Evolutionary conservation across 2,329 filamentous ascomycete genomes (phyloP).

Genomic region (Calonectria henricotiae): DNA sequence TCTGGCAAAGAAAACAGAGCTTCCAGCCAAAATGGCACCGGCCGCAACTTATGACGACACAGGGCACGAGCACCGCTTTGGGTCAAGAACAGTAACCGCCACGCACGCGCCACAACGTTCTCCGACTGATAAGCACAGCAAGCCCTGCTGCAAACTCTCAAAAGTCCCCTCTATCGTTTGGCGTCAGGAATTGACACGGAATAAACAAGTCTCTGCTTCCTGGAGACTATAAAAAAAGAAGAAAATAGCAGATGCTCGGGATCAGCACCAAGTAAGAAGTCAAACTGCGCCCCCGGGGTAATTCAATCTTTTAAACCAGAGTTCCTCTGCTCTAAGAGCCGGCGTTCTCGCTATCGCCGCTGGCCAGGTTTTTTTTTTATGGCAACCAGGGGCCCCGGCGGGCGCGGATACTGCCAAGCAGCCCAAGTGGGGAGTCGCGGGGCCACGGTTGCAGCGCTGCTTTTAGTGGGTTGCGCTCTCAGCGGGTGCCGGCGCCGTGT

Average conservation of each 20-base stretch:
- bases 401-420: constrained; percentile 45
- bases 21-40: constrained; percentile 49
- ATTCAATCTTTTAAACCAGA: constrained; percentile 31
- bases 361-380: constrained; percentile 24
- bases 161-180: constrained; percentile 10
- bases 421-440: constrained; percentile 45
- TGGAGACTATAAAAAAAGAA: background rate
- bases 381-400: constrained; percentile 29
- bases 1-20: constrained; percentile 28
- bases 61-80: constrained; percentile 44
- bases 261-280: constrained; percentile 16
- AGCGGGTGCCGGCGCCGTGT: constrained; percentile 12
- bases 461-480: constrained; percentile 35
- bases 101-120: constrained; percentile 45
- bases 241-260: background rate
- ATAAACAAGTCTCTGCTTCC: constrained; percentile 7
- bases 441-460: constrained; percentile 41
- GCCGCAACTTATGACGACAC: constrained; percentile 51
- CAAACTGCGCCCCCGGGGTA: constrained; percentile 33
- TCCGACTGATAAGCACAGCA: constrained; percentile 36
- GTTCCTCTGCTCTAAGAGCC: background rate
- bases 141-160: constrained; percentile 19
- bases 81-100: constrained; percentile 39
- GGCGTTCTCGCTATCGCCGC: constrained; percentile 36
- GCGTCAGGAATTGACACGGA: constrained; percentile 16